These are phyloP conservation scores for Globisporangium emineosum DNA, from an alignment of 352 stramenopile genomes.

Conservation along the genomic window DNA sequence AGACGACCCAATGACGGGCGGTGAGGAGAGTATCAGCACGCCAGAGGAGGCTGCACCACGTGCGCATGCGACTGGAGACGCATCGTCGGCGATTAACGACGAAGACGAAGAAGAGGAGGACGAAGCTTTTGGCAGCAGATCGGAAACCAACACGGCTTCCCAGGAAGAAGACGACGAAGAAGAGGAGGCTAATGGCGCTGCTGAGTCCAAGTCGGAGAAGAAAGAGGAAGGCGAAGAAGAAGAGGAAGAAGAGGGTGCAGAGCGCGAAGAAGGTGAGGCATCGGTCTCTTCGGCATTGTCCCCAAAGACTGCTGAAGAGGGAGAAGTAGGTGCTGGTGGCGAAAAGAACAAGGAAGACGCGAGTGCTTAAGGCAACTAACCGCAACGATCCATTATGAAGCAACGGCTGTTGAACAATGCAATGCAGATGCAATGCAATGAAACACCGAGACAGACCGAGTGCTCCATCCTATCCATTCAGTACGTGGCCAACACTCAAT, in stretches of 20 bases:
- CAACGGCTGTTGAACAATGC: background rate
- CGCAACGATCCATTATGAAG: background rate
- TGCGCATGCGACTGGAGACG: background rate
- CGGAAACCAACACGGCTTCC: constrained; percentile 1
- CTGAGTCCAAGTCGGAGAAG: constrained; percentile 14
- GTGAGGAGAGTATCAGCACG: constrained; percentile 11
- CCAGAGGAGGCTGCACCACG: background rate
- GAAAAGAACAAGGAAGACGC: background rate
- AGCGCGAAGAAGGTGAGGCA: background rate
- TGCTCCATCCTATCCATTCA: too few species aligned
- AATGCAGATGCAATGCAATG: background rate
- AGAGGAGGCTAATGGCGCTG: constrained; percentile 12
- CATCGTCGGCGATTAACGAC: constrained; percentile 4
- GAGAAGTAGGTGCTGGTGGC: background rate
- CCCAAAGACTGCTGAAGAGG: background rate
- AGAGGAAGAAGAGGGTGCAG: background rate
- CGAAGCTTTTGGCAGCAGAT: constrained; percentile 18
- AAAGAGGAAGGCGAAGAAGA: constrained; percentile 24
- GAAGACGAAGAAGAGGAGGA: constrained; percentile 23
- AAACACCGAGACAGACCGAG: too few species aligned
- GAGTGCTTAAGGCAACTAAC: constrained; percentile 1
- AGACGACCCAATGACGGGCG: constrained; percentile 29
- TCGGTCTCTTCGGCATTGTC: background rate
- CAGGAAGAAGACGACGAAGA: constrained; percentile 9
- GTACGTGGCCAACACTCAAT: background rate